Conservation (phyloP, 208 protist species). For the Wallacemonas sp. region DNA sequence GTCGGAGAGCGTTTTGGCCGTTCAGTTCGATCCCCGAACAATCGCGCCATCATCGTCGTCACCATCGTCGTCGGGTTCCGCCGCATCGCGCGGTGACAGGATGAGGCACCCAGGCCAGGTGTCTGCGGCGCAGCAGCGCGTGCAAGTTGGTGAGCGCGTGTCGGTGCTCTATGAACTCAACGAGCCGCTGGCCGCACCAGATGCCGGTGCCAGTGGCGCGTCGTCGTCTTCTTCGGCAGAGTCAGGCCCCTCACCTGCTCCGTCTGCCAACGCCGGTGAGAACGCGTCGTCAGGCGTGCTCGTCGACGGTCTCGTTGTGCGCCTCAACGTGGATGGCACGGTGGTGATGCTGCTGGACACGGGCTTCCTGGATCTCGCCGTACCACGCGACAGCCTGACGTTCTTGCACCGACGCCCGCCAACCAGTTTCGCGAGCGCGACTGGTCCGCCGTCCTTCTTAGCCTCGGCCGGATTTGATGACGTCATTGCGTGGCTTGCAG, state of each 20-base stretch:
- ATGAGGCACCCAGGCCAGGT: too few relatives aligned
- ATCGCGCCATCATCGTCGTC: not conserved
- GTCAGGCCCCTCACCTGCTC: not conserved
- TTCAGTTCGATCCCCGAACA: slow-evolving; percentile 37
- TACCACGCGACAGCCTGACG: slow-evolving; percentile 74
- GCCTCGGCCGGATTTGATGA: slow-evolving; percentile 48
- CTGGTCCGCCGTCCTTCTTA: slow-evolving; percentile 23
- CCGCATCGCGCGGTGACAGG: too few relatives aligned
- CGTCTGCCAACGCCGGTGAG: not conserved
- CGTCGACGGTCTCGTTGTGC: slow-evolving; percentile 73
- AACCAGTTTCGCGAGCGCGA: slow-evolving; percentile 19
- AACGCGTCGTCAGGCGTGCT: slow-evolving; percentile 21
- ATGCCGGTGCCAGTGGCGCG: not conserved
- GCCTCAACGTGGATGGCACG: slow-evolving; percentile 80
- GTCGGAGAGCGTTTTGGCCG: slow-evolving; percentile 68
- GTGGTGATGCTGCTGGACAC: slow-evolving; percentile 84
- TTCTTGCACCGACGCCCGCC: slow-evolving; percentile 58
- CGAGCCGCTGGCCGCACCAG: slow-evolving; percentile 1
- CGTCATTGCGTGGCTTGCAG: slow-evolving; percentile 83
- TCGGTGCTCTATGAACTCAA: slow-evolving; percentile 55
- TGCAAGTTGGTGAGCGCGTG: slow-evolving; percentile 48
- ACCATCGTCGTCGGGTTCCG: not conserved
- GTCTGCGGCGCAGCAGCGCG: slow-evolving; percentile 7
- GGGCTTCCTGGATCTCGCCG: slow-evolving; percentile 76
- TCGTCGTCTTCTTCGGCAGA: not conserved